Evolutionary conservation across 1,284 basidiomycete species (phyloP).

Genomic region (Pterulicium gracile): DNA sequence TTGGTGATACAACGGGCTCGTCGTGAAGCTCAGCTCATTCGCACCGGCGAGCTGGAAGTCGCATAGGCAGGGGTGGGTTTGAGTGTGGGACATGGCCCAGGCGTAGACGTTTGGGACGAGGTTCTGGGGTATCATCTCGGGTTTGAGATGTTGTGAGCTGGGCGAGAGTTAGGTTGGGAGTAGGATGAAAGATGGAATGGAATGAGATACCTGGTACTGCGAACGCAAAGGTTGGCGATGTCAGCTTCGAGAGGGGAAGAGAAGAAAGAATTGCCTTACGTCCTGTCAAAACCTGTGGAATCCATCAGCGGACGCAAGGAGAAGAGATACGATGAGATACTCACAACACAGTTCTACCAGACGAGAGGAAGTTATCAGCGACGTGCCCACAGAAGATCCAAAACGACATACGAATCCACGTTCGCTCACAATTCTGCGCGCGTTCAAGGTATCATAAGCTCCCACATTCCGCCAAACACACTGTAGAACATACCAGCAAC

Average conservation of each 20-base stretch:
- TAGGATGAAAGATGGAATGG: background rate
- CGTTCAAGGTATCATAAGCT: too few species aligned
- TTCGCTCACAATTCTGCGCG: background rate
- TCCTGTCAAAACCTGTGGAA: constrained; percentile 3
- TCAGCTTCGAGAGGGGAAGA: background rate
- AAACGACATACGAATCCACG: constrained; percentile 2
- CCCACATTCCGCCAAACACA: background rate
- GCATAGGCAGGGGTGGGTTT: background rate
- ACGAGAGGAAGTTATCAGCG: background rate
- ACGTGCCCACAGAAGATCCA: background rate
- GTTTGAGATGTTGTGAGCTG: background rate
- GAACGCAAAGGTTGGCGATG: background rate
- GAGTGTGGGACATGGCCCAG: background rate
- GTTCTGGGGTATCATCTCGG: background rate
- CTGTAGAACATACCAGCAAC: background rate
- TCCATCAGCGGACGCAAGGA: background rate
- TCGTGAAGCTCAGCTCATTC: background rate
- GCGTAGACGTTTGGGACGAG: background rate
- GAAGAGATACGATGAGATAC: background rate
- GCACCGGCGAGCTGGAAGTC: background rate
- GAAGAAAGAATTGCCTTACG: background rate
- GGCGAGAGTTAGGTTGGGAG: background rate
- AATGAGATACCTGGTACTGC: background rate
- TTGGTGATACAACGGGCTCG: background rate
- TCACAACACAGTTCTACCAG: constrained; percentile 1